Evolutionary conservation across 2,329 filamentous ascomycete genomes (phyloP), one percentile per base, ranked within the genome.

Genomic region (Talaromyces atroroseus): DNA sequence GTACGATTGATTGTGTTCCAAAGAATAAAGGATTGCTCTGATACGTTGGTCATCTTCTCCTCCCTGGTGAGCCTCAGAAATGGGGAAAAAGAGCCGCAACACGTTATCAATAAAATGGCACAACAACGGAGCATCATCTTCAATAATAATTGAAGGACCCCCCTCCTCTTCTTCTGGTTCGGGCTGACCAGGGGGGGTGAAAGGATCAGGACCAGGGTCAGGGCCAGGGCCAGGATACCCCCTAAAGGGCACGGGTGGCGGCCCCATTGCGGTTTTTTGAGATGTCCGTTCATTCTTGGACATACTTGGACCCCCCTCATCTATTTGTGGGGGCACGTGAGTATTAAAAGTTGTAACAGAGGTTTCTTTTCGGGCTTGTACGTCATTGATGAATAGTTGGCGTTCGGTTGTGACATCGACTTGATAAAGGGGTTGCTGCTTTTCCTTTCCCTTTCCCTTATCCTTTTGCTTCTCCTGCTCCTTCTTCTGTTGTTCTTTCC

Each of bases 381-480:
- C 82, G 69, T 96, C 89, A 66, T 96, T 90, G 73, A 96, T 86
- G 72, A 89, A 96, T 79, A 95, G 91, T 65, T 96, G 90, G 62
- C 90, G 83, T 76, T 96, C 92, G 1, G 92, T 96, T 81, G 92
- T 95, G 77, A 97, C 88, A 71, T 96, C 92, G 59, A 96, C 86
- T 74, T 96, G 92, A 70, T 95, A 96, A 0, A 92, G 90, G 20
- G 87, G 83, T 61, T 23, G 20, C 14, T 47, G 21, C 5, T n/a
- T 1, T 4, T 38, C 10, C 34, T 38, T 14, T 38, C 10, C 5
- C 11, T 36, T 26, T 26, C 24, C 24, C 8, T 26, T 26, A 4
- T 26, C 24, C 24, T 26, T 26, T 8, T 26, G 24, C 24, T 26
- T 26, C 8, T 26, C 24, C 24, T 26, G 24, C 8, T 26, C 24